A percentile compares a stretch with the other conserved stretches of the same genome.
Conservation (phyloP, 2,329 filamentous ascomycete species). For the Passalora sequoiae region DNA sequence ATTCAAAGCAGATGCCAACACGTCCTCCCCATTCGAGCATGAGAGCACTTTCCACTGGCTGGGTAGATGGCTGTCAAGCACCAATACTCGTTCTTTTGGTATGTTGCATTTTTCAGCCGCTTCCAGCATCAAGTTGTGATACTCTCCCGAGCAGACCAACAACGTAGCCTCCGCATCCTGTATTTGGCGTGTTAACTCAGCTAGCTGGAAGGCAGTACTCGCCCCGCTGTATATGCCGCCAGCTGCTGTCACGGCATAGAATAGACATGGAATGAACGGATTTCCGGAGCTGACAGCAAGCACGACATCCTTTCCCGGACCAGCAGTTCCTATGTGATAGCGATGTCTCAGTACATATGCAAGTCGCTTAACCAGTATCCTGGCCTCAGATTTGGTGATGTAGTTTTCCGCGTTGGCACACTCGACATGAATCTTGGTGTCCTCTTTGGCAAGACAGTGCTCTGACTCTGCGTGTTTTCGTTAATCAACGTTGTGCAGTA, state of each 20-base stretch:
- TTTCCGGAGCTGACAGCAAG: constrained; percentile 54
- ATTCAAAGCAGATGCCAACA: constrained; percentile 42
- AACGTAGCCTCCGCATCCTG: constrained; percentile 38
- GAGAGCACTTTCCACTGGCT: constrained; percentile 4
- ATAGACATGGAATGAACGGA: constrained; percentile 48
- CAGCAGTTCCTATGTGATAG: constrained; percentile 48
- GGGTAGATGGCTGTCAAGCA: constrained; percentile 38
- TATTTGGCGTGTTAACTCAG: constrained; percentile 48
- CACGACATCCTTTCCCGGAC: constrained; percentile 49
- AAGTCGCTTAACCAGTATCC: constrained; percentile 47
- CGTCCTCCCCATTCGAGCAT: constrained; percentile 33
- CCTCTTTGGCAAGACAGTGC: too few relatives aligned
- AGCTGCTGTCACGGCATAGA: constrained; percentile 53
- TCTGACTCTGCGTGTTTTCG: too few relatives aligned
- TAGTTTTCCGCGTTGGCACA: constrained; percentile 46
- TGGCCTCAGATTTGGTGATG: constrained; percentile 50
- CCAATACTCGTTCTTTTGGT: constrained; percentile 43
- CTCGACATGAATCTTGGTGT: too few relatives aligned
- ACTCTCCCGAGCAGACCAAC: constrained; percentile 45
- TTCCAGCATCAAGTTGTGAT: constrained; percentile 43
- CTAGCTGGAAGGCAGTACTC: constrained; percentile 44
- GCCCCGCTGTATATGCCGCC: constrained; percentile 55
- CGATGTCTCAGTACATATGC: constrained; percentile 51
- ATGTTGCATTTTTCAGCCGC: constrained; percentile 48
- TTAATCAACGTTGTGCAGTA: too few relatives aligned